A percentile compares a stretch with the other conserved stretches of the same genome.
phyloP scores from a whole-genome alignment of 1,284 basidiomycete species.

The Ceratobasidium sp. region DNA sequence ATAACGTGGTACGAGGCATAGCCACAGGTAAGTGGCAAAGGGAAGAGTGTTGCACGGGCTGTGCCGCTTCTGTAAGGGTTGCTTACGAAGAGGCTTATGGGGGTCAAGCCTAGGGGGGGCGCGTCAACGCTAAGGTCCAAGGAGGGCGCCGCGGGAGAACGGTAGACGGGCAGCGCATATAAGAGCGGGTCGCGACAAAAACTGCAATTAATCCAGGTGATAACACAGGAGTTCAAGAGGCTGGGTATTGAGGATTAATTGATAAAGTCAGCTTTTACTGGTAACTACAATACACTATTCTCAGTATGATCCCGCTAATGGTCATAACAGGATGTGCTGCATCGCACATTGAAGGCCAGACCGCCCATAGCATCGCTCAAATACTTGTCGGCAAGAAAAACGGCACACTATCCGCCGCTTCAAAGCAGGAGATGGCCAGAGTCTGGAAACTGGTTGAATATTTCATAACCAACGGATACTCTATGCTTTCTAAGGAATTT shows the following conservation, averaged over 20 bases:
- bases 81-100: no score
- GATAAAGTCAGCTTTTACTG: slow-evolving; percentile 57
- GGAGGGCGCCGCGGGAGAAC: no score
- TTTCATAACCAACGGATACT: slow-evolving; percentile 58
- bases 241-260: slow-evolving; percentile 47
- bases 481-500: slow-evolving; percentile 57
- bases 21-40: no score
- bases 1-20: no score
- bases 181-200: slow-evolving; percentile 48
- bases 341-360: slow-evolving; percentile 56
- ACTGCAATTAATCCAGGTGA: slow-evolving; percentile 57
- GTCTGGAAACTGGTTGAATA: slow-evolving; percentile 48
- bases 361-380: slow-evolving; percentile 53
- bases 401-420: background rate
- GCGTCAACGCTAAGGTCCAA: no score
- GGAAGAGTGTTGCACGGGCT: no score
- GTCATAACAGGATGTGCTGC: slow-evolving; percentile 51
- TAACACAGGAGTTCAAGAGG: slow-evolving; percentile 50
- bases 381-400: background rate
- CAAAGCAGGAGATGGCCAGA: slow-evolving; percentile 7
- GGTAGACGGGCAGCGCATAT: no score
- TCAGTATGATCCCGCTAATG: background rate
- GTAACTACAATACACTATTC: slow-evolving; percentile 47
- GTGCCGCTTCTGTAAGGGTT: no score
- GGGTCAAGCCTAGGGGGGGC: no score